A percentile compares a stretch with the other conserved stretches of the same genome.
Conservation (phyloP, 2,329 filamentous ascomycete genomes). For the Paramyrothecium sp. region DNA sequence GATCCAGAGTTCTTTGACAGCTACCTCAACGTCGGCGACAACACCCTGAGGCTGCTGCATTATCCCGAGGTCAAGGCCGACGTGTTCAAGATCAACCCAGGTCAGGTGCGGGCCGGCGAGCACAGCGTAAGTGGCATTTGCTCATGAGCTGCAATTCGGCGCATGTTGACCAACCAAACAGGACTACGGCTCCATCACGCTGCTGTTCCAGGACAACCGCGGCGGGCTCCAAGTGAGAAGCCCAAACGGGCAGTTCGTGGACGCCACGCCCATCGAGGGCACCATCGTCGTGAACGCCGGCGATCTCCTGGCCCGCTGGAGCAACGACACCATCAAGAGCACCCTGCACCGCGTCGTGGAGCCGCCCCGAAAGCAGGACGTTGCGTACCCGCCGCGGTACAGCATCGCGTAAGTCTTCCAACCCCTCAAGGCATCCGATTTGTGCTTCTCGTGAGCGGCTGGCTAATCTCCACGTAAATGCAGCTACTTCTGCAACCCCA, state of each 20-base stretch:
- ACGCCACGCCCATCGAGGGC: slow-evolving; percentile 77
- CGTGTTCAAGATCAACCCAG: slow-evolving; percentile 64
- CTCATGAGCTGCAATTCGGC: background rate
- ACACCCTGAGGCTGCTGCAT: slow-evolving; percentile 72
- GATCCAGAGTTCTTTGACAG: slow-evolving; percentile 72
- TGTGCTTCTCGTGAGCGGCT: background rate
- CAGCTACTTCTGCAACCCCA: slow-evolving; percentile 86
- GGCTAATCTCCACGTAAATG: background rate
- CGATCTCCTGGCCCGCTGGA: slow-evolving; percentile 83
- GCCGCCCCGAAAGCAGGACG: slow-evolving; percentile 60
- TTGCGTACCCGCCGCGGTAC: slow-evolving; percentile 73
- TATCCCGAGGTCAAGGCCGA: slow-evolving; percentile 68
- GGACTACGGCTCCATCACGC: slow-evolving; percentile 60
- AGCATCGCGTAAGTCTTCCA: slow-evolving; percentile 68
- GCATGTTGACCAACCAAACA: slow-evolving; percentile 9
- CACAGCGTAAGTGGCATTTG: slow-evolving; percentile 52
- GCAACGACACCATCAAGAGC: slow-evolving; percentile 87
- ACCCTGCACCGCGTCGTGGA: slow-evolving; percentile 90
- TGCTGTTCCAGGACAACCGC: slow-evolving; percentile 59
- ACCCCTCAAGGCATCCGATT: background rate
- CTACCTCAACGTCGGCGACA: slow-evolving; percentile 69
- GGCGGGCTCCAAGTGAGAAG: slow-evolving; percentile 61
- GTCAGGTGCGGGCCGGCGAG: slow-evolving; percentile 73
- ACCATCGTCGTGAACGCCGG: slow-evolving; percentile 89
- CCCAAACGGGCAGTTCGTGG: slow-evolving; percentile 74